Evolutionary conservation across 306 rosid species (phyloP).

Genomic region (Pueraria montana): DNA sequence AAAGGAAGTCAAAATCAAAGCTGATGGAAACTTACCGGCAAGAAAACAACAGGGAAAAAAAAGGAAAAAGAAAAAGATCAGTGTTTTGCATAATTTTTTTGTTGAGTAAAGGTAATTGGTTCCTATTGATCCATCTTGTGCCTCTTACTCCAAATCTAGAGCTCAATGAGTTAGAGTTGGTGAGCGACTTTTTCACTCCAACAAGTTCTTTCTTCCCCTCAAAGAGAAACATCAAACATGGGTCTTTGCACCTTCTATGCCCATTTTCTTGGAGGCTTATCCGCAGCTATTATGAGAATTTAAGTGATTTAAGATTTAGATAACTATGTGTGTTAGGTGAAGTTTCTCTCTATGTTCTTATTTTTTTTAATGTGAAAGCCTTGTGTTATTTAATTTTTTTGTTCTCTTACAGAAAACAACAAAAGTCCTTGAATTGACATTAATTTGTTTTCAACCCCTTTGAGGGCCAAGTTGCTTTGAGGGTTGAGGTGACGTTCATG

Average conservation of each 20-base stretch:
- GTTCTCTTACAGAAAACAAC: constrained; percentile 43
- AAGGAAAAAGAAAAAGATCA: constrained; percentile 19
- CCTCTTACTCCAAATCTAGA: constrained; percentile 18
- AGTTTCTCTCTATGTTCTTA: background rate
- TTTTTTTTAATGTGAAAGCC: background rate
- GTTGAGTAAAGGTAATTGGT: constrained; percentile 38
- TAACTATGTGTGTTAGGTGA: constrained; percentile 30
- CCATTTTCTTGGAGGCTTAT: constrained; percentile 58
- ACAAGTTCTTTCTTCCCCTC: constrained; percentile 42
- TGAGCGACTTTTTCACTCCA: constrained; percentile 47
- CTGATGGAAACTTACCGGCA: background rate
- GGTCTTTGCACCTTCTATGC: constrained; percentile 31
- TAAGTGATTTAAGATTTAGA: constrained; percentile 20
- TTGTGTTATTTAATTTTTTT: background rate
- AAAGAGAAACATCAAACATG: constrained; percentile 18
- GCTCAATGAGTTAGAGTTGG: constrained; percentile 40
- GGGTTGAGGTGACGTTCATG: constrained; percentile 50
- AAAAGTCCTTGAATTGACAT: constrained; percentile 46
- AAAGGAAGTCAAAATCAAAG: background rate
- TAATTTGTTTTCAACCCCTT: constrained; percentile 33
- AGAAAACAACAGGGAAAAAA: background rate
- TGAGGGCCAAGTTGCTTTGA: constrained; percentile 47
- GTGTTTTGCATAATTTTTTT: constrained; percentile 37
- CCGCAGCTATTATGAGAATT: constrained; percentile 36
- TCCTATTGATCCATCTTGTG: constrained; percentile 37